These are phyloP conservation scores for Cunninghamia lanceolata DNA, from an alignment of 75 land plant species.

Conservation along the genomic window DNA sequence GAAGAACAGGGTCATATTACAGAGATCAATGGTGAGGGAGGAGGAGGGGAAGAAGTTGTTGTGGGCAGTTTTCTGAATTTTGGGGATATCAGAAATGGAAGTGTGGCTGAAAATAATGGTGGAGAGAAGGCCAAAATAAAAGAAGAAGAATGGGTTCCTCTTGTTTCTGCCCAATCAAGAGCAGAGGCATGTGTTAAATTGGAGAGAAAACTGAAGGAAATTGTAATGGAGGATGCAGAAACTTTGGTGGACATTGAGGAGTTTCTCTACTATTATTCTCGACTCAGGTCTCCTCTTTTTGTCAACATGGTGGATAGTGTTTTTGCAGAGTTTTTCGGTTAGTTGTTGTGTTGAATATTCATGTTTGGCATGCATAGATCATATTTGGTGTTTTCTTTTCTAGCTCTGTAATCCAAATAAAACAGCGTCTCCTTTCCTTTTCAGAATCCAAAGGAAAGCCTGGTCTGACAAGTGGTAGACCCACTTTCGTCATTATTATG, in stretches of 20 bases:
- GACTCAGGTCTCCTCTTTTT: slow-evolving; percentile 43
- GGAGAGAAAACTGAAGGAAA: slow-evolving; percentile 31
- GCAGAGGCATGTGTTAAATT: background rate
- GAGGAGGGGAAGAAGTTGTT: background rate
- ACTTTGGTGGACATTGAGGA: slow-evolving; percentile 54
- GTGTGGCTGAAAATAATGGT: background rate
- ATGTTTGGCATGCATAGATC: background rate
- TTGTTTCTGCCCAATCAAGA: background rate
- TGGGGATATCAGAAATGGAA: slow-evolving; percentile 1
- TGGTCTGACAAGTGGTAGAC: too few species aligned
- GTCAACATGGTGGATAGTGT: slow-evolving; percentile 47
- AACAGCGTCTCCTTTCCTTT: too few species aligned
- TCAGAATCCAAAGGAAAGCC: too few species aligned
- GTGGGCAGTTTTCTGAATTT: slow-evolving; percentile 5
- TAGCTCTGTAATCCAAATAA: too few species aligned
- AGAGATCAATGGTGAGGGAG: slow-evolving; percentile 8
- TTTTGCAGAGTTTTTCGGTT: slow-evolving; percentile 40
- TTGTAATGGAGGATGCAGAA: slow-evolving; percentile 34
- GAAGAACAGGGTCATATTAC: background rate
- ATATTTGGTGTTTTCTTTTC: too few species aligned
- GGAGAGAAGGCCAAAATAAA: background rate
- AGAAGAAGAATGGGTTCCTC: too few species aligned
- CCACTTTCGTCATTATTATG: too few species aligned
- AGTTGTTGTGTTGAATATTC: slow-evolving; percentile 2
- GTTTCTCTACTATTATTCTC: slow-evolving; percentile 46